These are phyloP conservation scores for Plantago elongata DNA, from an alignment of 257 asterid genomes.

Conservation along the genomic window DNA sequence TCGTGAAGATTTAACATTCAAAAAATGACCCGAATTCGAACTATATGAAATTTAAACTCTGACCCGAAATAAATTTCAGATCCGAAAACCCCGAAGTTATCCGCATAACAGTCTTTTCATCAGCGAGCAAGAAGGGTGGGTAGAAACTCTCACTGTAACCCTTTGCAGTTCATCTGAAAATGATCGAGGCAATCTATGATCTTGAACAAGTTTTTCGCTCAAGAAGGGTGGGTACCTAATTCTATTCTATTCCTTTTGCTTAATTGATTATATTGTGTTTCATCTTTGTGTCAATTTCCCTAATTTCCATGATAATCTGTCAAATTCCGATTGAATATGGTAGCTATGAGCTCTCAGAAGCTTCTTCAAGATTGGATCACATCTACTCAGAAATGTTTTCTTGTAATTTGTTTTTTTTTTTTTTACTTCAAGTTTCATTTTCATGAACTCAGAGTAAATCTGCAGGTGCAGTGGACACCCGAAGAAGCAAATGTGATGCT, in stretches of 20 bases:
- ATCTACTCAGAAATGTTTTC: too few relatives aligned
- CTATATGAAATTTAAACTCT: too few relatives aligned
- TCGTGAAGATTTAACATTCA: too few relatives aligned
- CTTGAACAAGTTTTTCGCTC: constrained; percentile 35
- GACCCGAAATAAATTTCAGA: too few relatives aligned
- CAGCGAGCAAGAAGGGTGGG: too few relatives aligned
- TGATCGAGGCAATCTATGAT: constrained; percentile 23
- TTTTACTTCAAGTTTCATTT: neutral
- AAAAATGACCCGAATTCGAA: too few relatives aligned
- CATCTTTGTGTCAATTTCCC: neutral
- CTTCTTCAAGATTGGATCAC: constrained; percentile 5
- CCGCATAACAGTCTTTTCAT: too few relatives aligned
- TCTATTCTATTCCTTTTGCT: neutral
- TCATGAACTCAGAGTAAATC: constrained; percentile 5
- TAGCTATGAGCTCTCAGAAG: constrained; percentile 6
- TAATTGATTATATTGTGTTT: neutral
- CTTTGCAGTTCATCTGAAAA: too few relatives aligned
- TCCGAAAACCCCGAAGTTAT: too few relatives aligned
- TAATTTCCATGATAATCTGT: neutral
- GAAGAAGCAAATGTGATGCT: constrained; percentile 42
- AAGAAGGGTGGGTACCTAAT: constrained; percentile 38
- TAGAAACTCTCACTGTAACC: too few relatives aligned
- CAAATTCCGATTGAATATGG: neutral
- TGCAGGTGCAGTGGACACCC: constrained; percentile 43
- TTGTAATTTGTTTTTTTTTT: neutral